A percentile compares a stretch with the other conserved stretches of the same genome.
These are phyloP conservation scores for Mycena alexandri DNA, from an alignment of 768 basidiomycete species.

Conservation along the genomic window DNA sequence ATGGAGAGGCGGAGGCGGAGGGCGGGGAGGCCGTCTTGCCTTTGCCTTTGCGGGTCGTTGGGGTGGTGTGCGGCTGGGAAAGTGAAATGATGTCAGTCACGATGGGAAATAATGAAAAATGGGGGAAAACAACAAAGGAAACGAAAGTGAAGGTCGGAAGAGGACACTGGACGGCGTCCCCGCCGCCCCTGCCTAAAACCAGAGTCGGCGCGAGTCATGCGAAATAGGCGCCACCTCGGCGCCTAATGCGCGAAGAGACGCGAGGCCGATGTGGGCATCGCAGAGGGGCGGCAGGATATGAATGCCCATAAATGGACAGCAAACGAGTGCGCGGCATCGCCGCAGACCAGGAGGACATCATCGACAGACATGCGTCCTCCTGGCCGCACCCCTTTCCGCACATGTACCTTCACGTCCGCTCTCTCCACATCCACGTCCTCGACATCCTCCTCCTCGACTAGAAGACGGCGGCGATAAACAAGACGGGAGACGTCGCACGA, in stretches of 20 bases:
- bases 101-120: not conserved
- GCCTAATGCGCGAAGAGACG: not conserved
- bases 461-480: too few relatives aligned
- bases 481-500: not conserved
- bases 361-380: too few relatives aligned
- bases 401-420: too few relatives aligned
- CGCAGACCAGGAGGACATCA: too few relatives aligned
- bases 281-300: too few relatives aligned
- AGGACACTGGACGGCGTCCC: not conserved
- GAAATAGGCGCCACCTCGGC: not conserved
- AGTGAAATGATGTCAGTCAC: not conserved
- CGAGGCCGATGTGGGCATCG: too few relatives aligned
- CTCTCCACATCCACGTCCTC: too few relatives aligned
- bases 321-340: too few relatives aligned
- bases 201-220: not conserved
- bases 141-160: not conserved
- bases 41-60: conserved; percentile 24
- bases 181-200: not conserved
- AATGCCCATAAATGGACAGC: too few relatives aligned
- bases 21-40: conserved; percentile 24
- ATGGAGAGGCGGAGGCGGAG: not conserved
- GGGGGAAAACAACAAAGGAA: not conserved
- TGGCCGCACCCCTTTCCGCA: too few relatives aligned
- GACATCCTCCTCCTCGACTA: too few relatives aligned
- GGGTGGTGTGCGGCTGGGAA: not conserved